Evolutionary conservation across 1,284 basidiomycete genomes (phyloP).

Genomic region (Ganoderma leucocontextum): DNA sequence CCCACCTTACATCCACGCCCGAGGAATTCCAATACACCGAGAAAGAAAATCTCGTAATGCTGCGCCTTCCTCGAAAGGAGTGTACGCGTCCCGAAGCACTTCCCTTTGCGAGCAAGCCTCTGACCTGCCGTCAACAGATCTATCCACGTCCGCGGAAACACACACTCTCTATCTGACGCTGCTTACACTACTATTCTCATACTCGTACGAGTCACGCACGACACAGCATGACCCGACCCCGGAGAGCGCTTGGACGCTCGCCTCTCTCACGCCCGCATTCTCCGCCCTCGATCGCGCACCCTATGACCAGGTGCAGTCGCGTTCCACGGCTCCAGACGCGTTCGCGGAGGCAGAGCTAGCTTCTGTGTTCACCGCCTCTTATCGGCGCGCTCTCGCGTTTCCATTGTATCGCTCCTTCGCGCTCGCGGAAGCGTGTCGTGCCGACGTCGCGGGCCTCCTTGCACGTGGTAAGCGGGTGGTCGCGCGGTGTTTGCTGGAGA

Average conservation of each 20-base stretch:
- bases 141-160: conserved; percentile 60
- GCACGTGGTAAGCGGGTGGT: conserved; percentile 65
- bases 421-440: conserved; percentile 70
- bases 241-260: conserved; percentile 86
- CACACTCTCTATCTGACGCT: conserved; percentile 72
- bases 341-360: conserved; percentile 59
- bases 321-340: conserved; percentile 22
- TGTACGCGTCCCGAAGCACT: conserved; percentile 56
- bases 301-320: conserved; percentile 44
- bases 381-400: conserved; percentile 76
- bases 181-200: conserved; percentile 74
- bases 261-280: conserved; percentile 73
- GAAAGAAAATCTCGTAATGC: conserved; percentile 71
- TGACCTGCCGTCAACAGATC: conserved; percentile 53
- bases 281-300: conserved; percentile 79
- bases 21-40: conserved; percentile 66
- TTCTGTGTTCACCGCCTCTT: conserved; percentile 63
- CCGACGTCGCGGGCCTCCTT: conserved; percentile 69
- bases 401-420: conserved; percentile 80
- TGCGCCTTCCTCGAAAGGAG: conserved; percentile 78
- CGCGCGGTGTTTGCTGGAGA: conserved; percentile 69
- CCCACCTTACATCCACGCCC: conserved; percentile 45
- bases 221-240: conserved; percentile 79
- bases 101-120: background rate
- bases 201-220: conserved; percentile 79